Evolutionary conservation across 768 basidiomycete species (phyloP), one percentile per base, ranked within the genome.

Genomic region (Cystofilobasidium bisporidii): DNA sequence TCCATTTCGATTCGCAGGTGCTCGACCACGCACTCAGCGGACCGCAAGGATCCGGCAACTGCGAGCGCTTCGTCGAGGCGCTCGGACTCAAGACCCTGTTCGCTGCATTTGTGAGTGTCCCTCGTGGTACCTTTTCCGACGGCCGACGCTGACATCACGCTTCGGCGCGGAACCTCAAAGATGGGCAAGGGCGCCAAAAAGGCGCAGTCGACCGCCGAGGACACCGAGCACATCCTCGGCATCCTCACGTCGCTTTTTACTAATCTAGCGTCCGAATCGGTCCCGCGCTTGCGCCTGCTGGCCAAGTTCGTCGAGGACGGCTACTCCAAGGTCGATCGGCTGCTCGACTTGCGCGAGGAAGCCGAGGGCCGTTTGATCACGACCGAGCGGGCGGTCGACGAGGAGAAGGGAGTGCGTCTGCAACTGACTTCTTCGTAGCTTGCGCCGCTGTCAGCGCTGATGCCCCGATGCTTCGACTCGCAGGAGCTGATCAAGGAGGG

Each of bases 281-380:
- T 85, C 0, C 80, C 83, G 33, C 85, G 90, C 22, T 84, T 88
- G 63, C 85, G 96, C 17, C 79, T 98, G 22, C 79, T 99, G 20
- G 81, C 90, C 9, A 99, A 99, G 77, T 99, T 98, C 72, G 91
- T 96, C 18, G 94, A 98, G 76, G 82, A 79, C 32, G 84, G 87
- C 62, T 99, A 96, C 73, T 91, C 93, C 75, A 98, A 99, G 76
- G 85, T 89, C 11, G 96, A 98, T 76, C 89, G 93, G 72, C 79
- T 99, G 36, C 78, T 96, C 30, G 94, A 98, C 73, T 83, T 91
- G 71, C 80, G 93, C 59, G 90, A 92, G 68, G 81, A 79, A 45
- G 85, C 89, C 2, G 80, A 81, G 45, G 78, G 77, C 12, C 81
- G 88, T 17, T 78, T 97, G 56, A 82, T 78, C 63, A 77, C 73